Evolutionary conservation across 1,139 yeast genomes (phyloP).

Genomic region (Yamadazyma atmosphaerica): DNA sequence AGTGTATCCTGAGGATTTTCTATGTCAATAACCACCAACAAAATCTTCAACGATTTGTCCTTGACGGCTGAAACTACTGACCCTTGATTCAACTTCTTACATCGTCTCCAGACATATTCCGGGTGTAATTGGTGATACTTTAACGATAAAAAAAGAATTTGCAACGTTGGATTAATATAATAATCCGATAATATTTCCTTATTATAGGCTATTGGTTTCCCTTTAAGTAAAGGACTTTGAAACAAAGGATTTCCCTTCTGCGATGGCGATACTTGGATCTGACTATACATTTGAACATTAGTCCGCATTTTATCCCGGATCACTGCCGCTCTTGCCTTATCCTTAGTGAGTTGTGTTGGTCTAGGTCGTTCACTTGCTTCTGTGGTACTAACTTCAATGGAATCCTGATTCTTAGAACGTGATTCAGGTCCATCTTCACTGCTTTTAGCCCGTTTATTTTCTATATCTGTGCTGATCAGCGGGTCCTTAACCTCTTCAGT

Average conservation of each 20-base stretch:
- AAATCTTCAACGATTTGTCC: slow-evolving; percentile 54
- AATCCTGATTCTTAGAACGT: too few relatives aligned
- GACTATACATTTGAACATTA: slow-evolving; percentile 22
- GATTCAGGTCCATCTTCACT: neutral
- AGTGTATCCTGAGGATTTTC: slow-evolving; percentile 71
- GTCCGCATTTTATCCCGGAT: slow-evolving; percentile 4
- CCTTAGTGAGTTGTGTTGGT: neutral
- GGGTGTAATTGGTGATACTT: slow-evolving; percentile 87
- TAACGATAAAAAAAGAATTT: slow-evolving; percentile 71
- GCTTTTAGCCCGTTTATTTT: neutral
- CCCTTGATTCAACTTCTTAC: slow-evolving; percentile 51
- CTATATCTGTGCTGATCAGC: neutral
- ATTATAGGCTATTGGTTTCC: slow-evolving; percentile 38
- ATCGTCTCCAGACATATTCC: slow-evolving; percentile 75
- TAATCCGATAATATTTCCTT: slow-evolving; percentile 54
- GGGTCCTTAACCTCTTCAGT: neutral
- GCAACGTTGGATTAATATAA: slow-evolving; percentile 63
- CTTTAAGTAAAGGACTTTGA: slow-evolving; percentile 38
- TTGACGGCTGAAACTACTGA: slow-evolving; percentile 16
- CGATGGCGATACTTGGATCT: slow-evolving; percentile 28
- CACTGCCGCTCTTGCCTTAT: neutral
- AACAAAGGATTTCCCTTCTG: slow-evolving; percentile 48
- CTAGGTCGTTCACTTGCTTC: neutral
- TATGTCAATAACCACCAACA: slow-evolving; percentile 76
- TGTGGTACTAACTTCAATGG: neutral